phyloP scores from a whole-genome alignment of 108 stramenopile species.

The Epithemia pelagica region DNA sequence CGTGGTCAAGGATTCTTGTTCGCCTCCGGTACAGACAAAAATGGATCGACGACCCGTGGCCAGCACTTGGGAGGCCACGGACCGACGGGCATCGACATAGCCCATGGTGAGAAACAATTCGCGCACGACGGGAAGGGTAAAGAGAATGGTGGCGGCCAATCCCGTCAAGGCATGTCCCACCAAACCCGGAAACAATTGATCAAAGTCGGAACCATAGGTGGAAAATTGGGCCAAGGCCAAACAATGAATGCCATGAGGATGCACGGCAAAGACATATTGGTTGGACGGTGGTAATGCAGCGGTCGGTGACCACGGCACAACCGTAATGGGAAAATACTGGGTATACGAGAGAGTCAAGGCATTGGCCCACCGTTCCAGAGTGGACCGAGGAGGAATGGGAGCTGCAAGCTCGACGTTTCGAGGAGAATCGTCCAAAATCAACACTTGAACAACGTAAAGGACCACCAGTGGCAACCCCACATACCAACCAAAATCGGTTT shows the following conservation, averaged over 20 bases:
- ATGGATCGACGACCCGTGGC: constrained; percentile 11
- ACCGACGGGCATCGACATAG: constrained; percentile 37
- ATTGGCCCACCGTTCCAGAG: not conserved
- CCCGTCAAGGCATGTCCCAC: constrained; percentile 16
- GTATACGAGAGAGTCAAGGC: not conserved
- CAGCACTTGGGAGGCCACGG: constrained; percentile 20
- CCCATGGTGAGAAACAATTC: constrained; percentile 33
- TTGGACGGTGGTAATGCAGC: not conserved
- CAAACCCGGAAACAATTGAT: constrained; percentile 24
- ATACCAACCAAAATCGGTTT: not conserved
- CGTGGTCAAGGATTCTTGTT: constrained; percentile 34
- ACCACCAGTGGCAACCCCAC: not conserved
- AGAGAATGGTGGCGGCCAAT: constrained; percentile 35
- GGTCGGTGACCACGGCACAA: not conserved
- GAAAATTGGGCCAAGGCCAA: constrained; percentile 20
- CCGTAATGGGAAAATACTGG: constrained; percentile 3
- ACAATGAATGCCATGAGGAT: constrained; percentile 37
- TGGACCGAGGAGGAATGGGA: not conserved
- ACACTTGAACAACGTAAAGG: not conserved
- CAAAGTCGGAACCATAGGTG: constrained; percentile 22
- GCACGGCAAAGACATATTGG: constrained; percentile 41
- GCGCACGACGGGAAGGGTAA: constrained; percentile 34
- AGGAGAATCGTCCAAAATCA: not conserved
- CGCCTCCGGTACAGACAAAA: constrained; percentile 31
- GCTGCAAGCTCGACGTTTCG: not conserved